A percentile compares a stretch with the other conserved stretches of the same genome.
Conservation (phyloP, 441 rosid genomes). For the Jatropha podagrica region DNA sequence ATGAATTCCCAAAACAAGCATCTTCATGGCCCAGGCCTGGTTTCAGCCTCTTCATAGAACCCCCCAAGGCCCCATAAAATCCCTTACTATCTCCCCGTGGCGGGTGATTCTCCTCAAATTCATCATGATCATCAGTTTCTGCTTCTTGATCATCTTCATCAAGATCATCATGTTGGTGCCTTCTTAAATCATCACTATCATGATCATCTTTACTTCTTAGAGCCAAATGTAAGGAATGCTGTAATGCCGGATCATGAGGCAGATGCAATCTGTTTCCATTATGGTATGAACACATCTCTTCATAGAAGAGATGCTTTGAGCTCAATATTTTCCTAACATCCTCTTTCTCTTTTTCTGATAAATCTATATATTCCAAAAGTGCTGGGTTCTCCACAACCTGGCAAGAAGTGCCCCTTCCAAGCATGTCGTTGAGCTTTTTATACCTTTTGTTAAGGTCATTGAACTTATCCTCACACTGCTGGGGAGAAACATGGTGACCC, state of each 20-base stretch:
- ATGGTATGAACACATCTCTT: conserved; percentile 97
- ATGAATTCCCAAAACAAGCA: conserved; percentile 40
- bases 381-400: conserved; percentile 86
- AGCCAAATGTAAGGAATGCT: conserved; percentile 72
- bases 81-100: conserved; percentile 46
- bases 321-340: conserved; percentile 82
- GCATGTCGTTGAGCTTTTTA: conserved; percentile 86
- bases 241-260: conserved; percentile 85
- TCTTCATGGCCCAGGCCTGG: conserved; percentile 55
- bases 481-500: conserved; percentile 82
- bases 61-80: conserved; percentile 29
- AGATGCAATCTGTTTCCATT: conserved; percentile 82
- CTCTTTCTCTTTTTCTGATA: conserved; percentile 80
- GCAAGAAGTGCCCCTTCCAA: conserved; percentile 88
- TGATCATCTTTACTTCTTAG: conserved; percentile 75
- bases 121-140: conserved; percentile 78
- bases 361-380: conserved; percentile 71
- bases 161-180: conserved; percentile 55
- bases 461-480: conserved; percentile 96
- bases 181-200: conserved; percentile 59
- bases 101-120: conserved; percentile 52
- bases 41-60: conserved; percentile 58
- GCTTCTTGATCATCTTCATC: conserved; percentile 77
- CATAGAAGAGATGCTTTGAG: conserved; percentile 88
- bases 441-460: conserved; percentile 92